Percentiles rank a stretch among this genome's conserved stretches.
Evolutionary conservation across 441 rosid species (phyloP).

Genomic region (Francoa sonchifolia): DNA sequence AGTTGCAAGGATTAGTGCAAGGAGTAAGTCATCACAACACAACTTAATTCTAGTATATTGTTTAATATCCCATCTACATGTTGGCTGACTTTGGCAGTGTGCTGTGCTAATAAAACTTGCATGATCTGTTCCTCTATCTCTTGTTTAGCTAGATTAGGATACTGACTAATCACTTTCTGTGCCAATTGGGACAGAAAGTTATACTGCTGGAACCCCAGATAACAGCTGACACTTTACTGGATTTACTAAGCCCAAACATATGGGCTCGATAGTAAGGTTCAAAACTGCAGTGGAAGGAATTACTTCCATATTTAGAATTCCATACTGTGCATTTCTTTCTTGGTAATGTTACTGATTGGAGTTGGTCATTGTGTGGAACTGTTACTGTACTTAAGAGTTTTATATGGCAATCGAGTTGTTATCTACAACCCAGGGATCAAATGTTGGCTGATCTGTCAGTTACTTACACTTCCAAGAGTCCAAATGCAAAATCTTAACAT

Average conservation of each 20-base stretch:
- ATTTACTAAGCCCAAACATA: constrained; percentile 19
- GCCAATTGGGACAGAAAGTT: constrained; percentile 12
- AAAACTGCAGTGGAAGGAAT: constrained; percentile 5
- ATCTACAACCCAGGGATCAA: constrained; percentile 66
- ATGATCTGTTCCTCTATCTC: constrained; percentile 3
- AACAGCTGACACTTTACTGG: constrained; percentile 12
- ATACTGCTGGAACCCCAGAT: constrained; percentile 6
- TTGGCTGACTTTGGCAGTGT: too few species aligned
- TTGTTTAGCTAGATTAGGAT: constrained; percentile 7
- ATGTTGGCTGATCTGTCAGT: constrained; percentile 78
- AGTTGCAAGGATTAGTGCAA: constrained; percentile 87
- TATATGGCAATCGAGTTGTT: constrained; percentile 59
- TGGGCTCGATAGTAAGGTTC: constrained; percentile 6
- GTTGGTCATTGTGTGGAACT: constrained; percentile 65
- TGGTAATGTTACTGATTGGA: constrained; percentile 48
- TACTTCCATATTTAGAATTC: constrained; percentile 13
- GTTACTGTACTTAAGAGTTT: constrained; percentile 59
- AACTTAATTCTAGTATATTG: constrained; percentile 8
- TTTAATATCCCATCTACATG: too few species aligned
- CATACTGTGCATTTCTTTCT: constrained; percentile 19
- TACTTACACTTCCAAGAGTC: constrained; percentile 60
- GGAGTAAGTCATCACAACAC: constrained; percentile 52
- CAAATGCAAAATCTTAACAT: constrained; percentile 62
- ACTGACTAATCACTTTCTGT: constrained; percentile 9
- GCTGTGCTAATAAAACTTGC: neutral